A percentile compares a stretch with the other conserved stretches of the same genome.
phyloP scores from a whole-genome alignment of 2,329 filamentous ascomycete species.

The Fusarium nodosum region DNA sequence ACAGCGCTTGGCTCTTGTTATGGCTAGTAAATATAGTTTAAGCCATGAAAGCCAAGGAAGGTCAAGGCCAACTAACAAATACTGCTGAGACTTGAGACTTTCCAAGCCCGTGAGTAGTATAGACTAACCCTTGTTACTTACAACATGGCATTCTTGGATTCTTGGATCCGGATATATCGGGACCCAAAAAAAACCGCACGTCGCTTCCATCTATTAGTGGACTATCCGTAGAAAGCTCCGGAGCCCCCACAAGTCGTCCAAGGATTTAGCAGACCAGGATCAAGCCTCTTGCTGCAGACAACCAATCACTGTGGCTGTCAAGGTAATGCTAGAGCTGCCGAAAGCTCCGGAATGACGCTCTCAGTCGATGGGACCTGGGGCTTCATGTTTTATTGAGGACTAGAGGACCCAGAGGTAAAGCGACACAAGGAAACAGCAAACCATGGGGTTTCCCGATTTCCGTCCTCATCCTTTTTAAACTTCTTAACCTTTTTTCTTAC shows the following conservation, averaged over 20 bases:
- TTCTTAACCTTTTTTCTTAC: not conserved
- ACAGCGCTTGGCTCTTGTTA: not conserved
- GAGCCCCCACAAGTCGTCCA: slow-evolving; percentile 5
- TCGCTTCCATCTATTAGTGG: slow-evolving; percentile 31
- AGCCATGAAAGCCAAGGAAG: not conserved
- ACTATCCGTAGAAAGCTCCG: slow-evolving; percentile 30
- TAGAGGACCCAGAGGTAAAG: slow-evolving; percentile 12
- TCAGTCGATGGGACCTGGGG: slow-evolving; percentile 16
- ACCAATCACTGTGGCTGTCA: slow-evolving; percentile 21
- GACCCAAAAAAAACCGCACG: slow-evolving; percentile 25
- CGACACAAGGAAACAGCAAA: slow-evolving; percentile 23
- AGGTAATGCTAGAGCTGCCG: slow-evolving; percentile 40
- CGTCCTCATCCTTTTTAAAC: slow-evolving; percentile 13
- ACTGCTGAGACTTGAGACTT: not conserved
- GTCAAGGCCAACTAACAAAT: not conserved
- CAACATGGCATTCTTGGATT: slow-evolving; percentile 31
- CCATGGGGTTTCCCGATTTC: slow-evolving; percentile 20
- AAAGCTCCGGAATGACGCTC: slow-evolving; percentile 42
- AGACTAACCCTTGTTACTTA: not conserved
- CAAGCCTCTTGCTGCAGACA: not conserved
- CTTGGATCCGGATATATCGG: slow-evolving; percentile 32
- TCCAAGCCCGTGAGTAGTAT: not conserved
- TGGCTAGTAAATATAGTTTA: not conserved
- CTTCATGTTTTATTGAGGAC: slow-evolving; percentile 8
- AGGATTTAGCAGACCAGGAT: slow-evolving; percentile 22